phyloP scores from a whole-genome alignment of 2,329 filamentous ascomycete genomes.

The Colletotrichum graminicola region DNA sequence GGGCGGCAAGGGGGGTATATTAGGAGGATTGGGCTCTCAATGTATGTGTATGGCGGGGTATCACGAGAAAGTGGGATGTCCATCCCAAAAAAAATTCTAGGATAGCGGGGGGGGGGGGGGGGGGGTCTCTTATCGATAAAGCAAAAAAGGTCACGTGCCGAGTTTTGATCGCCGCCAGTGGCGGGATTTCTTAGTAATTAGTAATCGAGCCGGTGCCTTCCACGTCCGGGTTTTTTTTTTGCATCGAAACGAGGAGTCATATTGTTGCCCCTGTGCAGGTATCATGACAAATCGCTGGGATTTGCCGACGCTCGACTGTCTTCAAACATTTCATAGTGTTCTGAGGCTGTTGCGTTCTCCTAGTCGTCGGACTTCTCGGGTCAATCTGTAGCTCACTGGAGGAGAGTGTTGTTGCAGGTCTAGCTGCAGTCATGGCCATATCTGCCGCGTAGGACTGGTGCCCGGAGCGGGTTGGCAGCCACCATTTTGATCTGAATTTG shows the following conservation, averaged over 20 bases:
- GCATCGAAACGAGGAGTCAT: background rate
- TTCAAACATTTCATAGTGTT: background rate
- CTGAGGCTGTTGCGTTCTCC: background rate
- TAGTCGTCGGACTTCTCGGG: background rate
- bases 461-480: background rate
- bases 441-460: background rate
- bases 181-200: constrained; percentile 22
- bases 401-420: background rate
- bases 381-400: background rate
- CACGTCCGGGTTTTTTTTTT: no score
- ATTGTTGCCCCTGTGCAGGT: background rate
- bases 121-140: constrained; percentile 29
- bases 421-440: background rate
- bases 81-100: constrained; percentile 34
- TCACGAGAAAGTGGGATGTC: constrained; percentile 24
- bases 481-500: no score
- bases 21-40: constrained; percentile 18
- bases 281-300: background rate
- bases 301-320: background rate
- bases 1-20: constrained; percentile 14
- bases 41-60: constrained; percentile 36
- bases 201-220: background rate
- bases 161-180: background rate
- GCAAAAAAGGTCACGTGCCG: background rate
- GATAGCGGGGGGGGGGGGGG: no score